phyloP scores from a whole-genome alignment of 345 rosid species.

The Aquilaria malaccensis region DNA sequence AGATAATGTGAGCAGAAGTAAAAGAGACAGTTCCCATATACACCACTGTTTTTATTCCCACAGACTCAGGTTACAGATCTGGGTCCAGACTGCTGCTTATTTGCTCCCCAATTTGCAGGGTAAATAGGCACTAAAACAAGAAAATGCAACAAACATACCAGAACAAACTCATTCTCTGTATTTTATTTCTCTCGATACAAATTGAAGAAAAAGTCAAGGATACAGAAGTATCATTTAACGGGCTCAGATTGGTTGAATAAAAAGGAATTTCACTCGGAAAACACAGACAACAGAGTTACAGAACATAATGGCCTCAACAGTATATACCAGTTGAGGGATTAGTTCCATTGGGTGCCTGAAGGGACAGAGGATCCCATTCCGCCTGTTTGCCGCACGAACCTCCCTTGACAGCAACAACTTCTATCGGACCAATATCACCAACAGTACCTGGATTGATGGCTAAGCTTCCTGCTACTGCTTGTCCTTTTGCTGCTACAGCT shows the following conservation, averaged over 20 bases:
- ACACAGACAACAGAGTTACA: background rate
- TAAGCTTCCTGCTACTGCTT: slow-evolving; percentile 12
- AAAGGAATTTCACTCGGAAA: slow-evolving; percentile 1
- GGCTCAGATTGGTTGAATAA: background rate
- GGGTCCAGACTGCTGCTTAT: slow-evolving; percentile 1
- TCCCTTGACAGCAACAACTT: slow-evolving; percentile 20
- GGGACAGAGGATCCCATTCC: slow-evolving; percentile 34
- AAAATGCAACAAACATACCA: slow-evolving; percentile 1
- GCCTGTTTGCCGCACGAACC: slow-evolving; percentile 25
- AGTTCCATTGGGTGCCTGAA: slow-evolving; percentile 25
- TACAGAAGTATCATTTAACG: too few species aligned
- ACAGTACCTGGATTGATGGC: background rate
- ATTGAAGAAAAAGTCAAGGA: background rate
- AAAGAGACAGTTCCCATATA: too few species aligned
- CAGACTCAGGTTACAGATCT: too few species aligned
- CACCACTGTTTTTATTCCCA: too few species aligned
- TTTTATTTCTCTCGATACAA: background rate
- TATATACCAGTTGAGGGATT: slow-evolving; percentile 32
- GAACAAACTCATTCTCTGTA: background rate
- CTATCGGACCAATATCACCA: slow-evolving; percentile 18
- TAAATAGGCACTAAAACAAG: slow-evolving; percentile 7
- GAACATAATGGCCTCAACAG: slow-evolving; percentile 19
- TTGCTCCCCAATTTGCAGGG: slow-evolving; percentile 2
- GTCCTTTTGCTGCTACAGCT: slow-evolving; percentile 37
- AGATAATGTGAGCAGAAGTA: too few species aligned